Conservation (phyloP, 352 stramenopile species). For the Phytophthora syringae region DNA sequence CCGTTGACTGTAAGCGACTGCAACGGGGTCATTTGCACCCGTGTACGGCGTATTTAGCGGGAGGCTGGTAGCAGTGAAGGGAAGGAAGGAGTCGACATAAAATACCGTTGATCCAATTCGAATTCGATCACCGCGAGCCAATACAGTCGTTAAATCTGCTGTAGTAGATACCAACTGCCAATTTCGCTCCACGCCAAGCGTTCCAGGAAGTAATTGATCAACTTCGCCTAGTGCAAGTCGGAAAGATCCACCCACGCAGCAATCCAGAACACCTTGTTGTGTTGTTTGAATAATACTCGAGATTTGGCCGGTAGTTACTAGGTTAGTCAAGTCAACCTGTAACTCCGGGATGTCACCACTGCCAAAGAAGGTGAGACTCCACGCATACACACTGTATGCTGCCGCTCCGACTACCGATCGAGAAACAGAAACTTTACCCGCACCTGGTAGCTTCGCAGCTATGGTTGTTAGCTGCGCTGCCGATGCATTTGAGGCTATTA, state of each 20-base stretch:
- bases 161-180: not conserved
- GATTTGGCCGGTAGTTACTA: not conserved
- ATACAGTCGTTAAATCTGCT: not conserved
- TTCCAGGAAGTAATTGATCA: not conserved
- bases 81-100: not conserved
- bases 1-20: not conserved
- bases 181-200: not conserved
- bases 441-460: not conserved
- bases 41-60: not conserved
- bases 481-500: not conserved
- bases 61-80: not conserved
- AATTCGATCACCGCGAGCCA: not conserved
- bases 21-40: not conserved
- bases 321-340: not conserved
- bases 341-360: slow-evolving; percentile 10
- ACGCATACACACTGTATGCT: slow-evolving; percentile 14
- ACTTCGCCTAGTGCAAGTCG: not conserved
- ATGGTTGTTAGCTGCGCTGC: not conserved
- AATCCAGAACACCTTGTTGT: not conserved
- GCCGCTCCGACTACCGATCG: not conserved
- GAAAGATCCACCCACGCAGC: not conserved
- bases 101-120: not conserved
- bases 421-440: not conserved
- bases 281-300: not conserved
- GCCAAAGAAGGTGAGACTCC: slow-evolving; percentile 10